These are phyloP conservation scores for Cutaneotrichosporon cyanovorans DNA, from an alignment of 1,284 basidiomycete genomes.

Conservation along the genomic window DNA sequence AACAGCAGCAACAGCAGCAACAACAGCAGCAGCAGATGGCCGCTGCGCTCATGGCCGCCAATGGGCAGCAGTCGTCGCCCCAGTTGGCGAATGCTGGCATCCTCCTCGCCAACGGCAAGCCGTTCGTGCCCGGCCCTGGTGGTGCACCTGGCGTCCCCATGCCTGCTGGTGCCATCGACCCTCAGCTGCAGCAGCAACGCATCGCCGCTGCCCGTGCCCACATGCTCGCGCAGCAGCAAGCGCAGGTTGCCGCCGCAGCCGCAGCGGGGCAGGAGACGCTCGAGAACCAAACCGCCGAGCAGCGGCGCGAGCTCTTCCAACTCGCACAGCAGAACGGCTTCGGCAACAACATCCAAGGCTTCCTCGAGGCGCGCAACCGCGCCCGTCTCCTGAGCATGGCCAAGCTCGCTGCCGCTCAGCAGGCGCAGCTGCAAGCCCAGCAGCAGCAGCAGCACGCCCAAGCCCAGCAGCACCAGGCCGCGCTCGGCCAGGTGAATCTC, in stretches of 20 bases:
- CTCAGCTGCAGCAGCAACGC: conserved; percentile 17
- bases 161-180: conserved; percentile 14
- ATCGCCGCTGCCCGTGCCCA: conserved; percentile 13
- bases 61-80: conserved; percentile 12
- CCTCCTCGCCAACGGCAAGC: conserved; percentile 22
- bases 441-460: not conserved
- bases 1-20: conserved; percentile 15
- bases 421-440: conserved; percentile 16
- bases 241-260: not conserved
- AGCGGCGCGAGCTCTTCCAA: conserved; percentile 17
- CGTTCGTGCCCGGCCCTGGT: conserved; percentile 16
- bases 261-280: conserved; percentile 7
- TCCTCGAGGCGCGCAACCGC: conserved; percentile 24
- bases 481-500: not conserved
- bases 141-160: conserved; percentile 11
- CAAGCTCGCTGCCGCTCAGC: conserved; percentile 22
- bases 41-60: not conserved
- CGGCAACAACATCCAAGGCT: conserved; percentile 27
- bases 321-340: conserved; percentile 22
- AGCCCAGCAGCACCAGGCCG: not conserved
- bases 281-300: conserved; percentile 21
- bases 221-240: conserved; percentile 6
- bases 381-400: conserved; percentile 21
- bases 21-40: conserved; percentile 15
- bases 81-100: conserved; percentile 24